Evolutionary conservation across 495 filamentous ascomycete species (phyloP), one percentile per base, ranked within the genome.

Genomic region (Penicillium tannophilum): DNA sequence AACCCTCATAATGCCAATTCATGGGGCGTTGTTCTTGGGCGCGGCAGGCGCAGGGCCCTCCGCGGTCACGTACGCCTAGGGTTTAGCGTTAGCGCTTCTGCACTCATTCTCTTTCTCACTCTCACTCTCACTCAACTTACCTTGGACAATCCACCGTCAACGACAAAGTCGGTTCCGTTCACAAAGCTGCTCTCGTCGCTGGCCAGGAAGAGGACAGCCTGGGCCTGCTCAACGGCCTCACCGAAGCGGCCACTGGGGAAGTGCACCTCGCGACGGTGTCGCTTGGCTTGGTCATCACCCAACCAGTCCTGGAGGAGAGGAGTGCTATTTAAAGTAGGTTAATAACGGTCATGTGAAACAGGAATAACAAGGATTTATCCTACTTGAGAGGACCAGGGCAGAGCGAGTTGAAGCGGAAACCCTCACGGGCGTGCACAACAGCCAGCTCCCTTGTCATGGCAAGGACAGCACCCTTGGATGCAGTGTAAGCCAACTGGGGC

Each of bases 101-200:
- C n/a, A n/a, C n/a, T n/a, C n/a, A n/a, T n/a, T n/a, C n/a, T n/a
- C n/a, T n/a, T n/a, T 16, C 54, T 59, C 4, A 45, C 43, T 24
- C 57, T 10, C 9, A 41, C 11, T 48, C 12, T 16, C 24, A 47
- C 39, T 24, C 23, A 24, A 30, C 72, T 43, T 69, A 81, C 82
- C 82, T 90, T 96, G 60, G 85, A 93, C 90, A 98, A 90, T 26
- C 94, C 94, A 43, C 93, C 93, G 65, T 98, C 94, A n/a, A 98
- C 93, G 8, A 93, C 86, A 76, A 98, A 95, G 63, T 98, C 94
- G 49, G 86, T 83, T 3, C 90, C 94, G 59, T 94, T 98, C 47
- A 97, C 88, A 62, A 97, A 98, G 74, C 90, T 90, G 68, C 88
- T 88, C 72, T 98, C 94, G 65, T 98, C 94, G 63, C 89, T 94